Evolutionary conservation across 1,284 basidiomycete species (phyloP), one percentile per base, ranked within the genome.

Genomic region (Leccinum insolens): DNA sequence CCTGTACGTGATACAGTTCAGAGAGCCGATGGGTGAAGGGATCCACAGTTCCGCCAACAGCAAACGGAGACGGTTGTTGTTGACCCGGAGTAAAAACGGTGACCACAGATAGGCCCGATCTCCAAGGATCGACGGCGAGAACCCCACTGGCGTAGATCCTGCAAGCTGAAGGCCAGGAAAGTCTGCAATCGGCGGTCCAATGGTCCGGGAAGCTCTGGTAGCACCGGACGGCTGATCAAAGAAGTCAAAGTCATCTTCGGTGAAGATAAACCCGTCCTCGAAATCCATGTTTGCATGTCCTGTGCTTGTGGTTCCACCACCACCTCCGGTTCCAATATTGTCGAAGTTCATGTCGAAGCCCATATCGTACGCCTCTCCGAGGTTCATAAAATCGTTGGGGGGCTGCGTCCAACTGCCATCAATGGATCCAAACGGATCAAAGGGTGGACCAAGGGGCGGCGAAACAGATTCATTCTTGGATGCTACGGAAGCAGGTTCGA

Each of bases 211-310:
- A 39, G 66, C 58, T 63, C 73, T 73, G 52, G 70, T 58, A 44
- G 64, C 41, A 58, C 70, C 74, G 1, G 83, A 73, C 3, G 86
- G 86, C 58, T 81, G 81, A 73, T 92, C 90, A 72, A 92, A 93
- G 76, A 91, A 93, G 74, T 84, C 89, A 75, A 93, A 93, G 76
- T 93, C 92, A 66, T 92, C 91, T 64, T 93, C 91, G 0, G 92
- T 93, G 73, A 93, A 89, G 12, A 89, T 91, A 73, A 93, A 89
- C 2, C 83, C 85, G 49, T 88, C 88, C 58, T 90, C 89, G 65
- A 88, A 85, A 65, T 86, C 86, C 77, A 85, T 84, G 62, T 79
- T 75, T 14, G 71, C 73, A 71, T 68, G 75, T 31, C 63, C 77
- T 55, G 68, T 75, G 61, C 70, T 76, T 62, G 73, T 76, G 64